Percentiles rank a stretch among this genome's conserved stretches.
These are phyloP conservation scores for Fraxinus pennsylvanica DNA, from an alignment of 257 asterid genomes.

Conservation along the genomic window DNA sequence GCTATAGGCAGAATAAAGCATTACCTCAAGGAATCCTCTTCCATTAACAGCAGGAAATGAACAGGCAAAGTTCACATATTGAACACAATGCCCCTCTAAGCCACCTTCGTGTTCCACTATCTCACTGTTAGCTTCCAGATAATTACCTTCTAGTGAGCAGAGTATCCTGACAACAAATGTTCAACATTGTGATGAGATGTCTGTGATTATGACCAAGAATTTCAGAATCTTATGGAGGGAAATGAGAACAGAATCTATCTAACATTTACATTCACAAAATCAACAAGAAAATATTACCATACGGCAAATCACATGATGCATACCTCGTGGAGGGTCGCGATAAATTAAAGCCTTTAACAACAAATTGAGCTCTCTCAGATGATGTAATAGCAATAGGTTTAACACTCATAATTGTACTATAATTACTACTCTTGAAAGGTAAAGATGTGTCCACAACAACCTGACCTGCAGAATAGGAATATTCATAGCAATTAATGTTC, in stretches of 20 bases:
- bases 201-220: slow-evolving; percentile 6
- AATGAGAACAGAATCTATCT: not conserved
- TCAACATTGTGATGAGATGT: not conserved
- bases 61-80: slow-evolving; percentile 47
- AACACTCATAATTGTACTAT: slow-evolving; percentile 51
- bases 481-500: slow-evolving; percentile 16
- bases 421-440: slow-evolving; percentile 41
- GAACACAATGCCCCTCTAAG: slow-evolving; percentile 26
- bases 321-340: slow-evolving; percentile 61
- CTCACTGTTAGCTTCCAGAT: slow-evolving; percentile 37
- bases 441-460: slow-evolving; percentile 58
- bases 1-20: slow-evolving; percentile 17
- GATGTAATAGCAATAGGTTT: slow-evolving; percentile 73
- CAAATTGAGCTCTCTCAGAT: slow-evolving; percentile 57
- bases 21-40: slow-evolving; percentile 81
- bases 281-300: not conserved
- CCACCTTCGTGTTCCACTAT: slow-evolving; percentile 21
- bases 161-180: slow-evolving; percentile 36
- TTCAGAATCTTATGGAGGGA: slow-evolving; percentile 10
- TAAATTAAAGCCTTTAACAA: slow-evolving; percentile 63
- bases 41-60: slow-evolving; percentile 57
- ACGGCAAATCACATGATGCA: slow-evolving; percentile 16
- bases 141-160: slow-evolving; percentile 49
- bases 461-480: slow-evolving; percentile 52
- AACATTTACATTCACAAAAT: not conserved